phyloP scores from a whole-genome alignment of 192 early-diverging fungal species.

The Coemansia sp. region DNA sequence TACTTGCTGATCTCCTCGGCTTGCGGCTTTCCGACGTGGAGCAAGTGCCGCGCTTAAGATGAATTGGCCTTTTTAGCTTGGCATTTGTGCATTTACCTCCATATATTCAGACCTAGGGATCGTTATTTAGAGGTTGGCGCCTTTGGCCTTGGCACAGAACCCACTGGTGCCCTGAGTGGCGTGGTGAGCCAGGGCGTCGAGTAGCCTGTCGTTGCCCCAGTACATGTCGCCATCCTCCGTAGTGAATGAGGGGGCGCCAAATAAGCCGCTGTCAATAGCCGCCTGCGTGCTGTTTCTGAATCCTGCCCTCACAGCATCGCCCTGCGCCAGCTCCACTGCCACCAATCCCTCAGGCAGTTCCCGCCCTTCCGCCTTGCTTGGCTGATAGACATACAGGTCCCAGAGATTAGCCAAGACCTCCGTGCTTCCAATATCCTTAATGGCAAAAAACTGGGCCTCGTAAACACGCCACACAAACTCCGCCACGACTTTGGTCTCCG shows the following conservation, averaged over 20 bases:
- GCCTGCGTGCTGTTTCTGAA: constrained; percentile 47
- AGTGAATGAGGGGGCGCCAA: constrained; percentile 58
- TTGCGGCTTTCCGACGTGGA: constrained; percentile 79
- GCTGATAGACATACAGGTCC: constrained; percentile 22
- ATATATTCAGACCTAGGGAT: too few relatives aligned
- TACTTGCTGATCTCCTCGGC: constrained; percentile 71
- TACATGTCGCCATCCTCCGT: constrained; percentile 55
- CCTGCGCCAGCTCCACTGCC: constrained; percentile 25
- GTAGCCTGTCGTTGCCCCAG: constrained; percentile 59
- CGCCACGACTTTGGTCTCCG: constrained; percentile 18
- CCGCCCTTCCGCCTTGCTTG: not conserved
- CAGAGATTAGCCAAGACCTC: constrained; percentile 32
- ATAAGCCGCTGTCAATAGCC: constrained; percentile 44
- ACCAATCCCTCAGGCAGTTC: constrained; percentile 15
- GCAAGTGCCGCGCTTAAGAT: constrained; percentile 47
- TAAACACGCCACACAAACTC: constrained; percentile 47
- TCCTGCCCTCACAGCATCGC: constrained; percentile 19
- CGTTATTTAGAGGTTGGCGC: constrained; percentile 16
- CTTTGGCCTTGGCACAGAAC: constrained; percentile 20
- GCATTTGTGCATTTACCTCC: not conserved
- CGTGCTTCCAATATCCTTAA: constrained; percentile 29
- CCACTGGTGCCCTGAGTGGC: constrained; percentile 12
- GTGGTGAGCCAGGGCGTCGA: constrained; percentile 39
- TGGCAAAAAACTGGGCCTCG: constrained; percentile 34
- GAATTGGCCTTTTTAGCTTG: not conserved